Conservation (phyloP, 768 basidiomycete species). For the Tricholoma bakamatsutake region DNA sequence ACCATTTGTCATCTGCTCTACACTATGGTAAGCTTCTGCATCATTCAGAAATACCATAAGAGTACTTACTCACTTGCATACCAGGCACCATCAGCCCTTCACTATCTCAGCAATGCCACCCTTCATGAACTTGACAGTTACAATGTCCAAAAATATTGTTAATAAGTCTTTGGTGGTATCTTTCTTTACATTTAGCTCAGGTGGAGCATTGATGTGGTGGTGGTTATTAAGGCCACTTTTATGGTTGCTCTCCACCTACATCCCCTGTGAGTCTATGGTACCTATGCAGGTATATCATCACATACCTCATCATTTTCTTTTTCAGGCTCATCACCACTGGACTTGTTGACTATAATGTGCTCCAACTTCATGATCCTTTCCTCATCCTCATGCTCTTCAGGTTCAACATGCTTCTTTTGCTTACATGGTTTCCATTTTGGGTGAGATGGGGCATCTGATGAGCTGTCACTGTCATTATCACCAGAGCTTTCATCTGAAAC, state of each 20-base stretch:
- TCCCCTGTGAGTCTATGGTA: not conserved
- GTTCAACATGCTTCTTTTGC: not conserved
- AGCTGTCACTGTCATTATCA: not conserved
- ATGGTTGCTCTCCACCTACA: not conserved
- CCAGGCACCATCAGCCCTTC: not conserved
- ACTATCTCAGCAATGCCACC: not conserved
- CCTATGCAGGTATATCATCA: not conserved
- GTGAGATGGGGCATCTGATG: not conserved
- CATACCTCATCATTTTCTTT: not conserved
- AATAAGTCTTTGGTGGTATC: not conserved
- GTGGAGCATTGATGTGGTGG: not conserved
- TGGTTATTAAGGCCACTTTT: not conserved
- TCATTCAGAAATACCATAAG: not conserved
- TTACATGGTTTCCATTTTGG: not conserved
- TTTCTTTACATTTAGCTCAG: not conserved
- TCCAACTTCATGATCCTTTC: not conserved
- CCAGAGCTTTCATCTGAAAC: not conserved
- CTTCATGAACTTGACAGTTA: conserved; percentile 2
- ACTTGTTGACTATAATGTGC: not conserved
- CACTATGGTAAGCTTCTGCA: not conserved
- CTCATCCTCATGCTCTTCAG: not conserved
- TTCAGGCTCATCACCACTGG: not conserved
- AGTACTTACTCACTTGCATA: conserved; percentile 1
- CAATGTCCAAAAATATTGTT: conserved; percentile 1
- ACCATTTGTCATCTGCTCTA: not conserved